These are phyloP conservation scores for Rosa chinensis DNA, from an alignment of 306 rosid species.

Conservation along the genomic window DNA sequence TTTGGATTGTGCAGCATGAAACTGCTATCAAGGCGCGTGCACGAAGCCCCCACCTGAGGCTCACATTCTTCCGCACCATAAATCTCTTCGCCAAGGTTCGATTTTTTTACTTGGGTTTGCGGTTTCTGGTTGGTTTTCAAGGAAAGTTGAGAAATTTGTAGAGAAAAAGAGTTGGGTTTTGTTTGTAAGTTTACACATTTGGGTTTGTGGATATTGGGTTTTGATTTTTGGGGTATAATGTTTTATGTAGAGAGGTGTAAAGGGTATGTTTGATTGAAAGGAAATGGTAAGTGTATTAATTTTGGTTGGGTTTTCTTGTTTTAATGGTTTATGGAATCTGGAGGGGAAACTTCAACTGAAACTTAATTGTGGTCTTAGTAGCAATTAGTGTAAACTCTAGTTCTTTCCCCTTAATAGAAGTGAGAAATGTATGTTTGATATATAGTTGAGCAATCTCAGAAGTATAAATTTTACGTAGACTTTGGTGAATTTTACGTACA, in stretches of 20 bases:
- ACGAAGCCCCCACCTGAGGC: conserved; percentile 68
- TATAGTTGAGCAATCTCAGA: background rate
- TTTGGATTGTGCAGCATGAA: conserved; percentile 87
- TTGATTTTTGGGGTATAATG: background rate
- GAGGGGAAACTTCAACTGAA: background rate
- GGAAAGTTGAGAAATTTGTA: background rate
- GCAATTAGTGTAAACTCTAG: background rate
- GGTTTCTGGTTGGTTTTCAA: conserved; percentile 8
- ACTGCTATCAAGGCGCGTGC: conserved; percentile 59
- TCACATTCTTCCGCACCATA: conserved; percentile 80
- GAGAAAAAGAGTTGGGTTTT: background rate
- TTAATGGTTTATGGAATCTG: background rate
- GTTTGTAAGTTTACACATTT: background rate
- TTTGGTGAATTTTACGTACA: background rate
- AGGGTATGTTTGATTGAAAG: background rate
- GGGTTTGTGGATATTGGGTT: background rate
- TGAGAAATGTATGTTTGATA: background rate
- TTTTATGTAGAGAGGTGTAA: background rate
- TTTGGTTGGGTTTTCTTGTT: background rate
- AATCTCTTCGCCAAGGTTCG: conserved; percentile 77
- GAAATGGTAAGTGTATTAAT: background rate
- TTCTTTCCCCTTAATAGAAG: background rate
- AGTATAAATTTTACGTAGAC: background rate
- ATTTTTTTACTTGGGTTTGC: background rate
- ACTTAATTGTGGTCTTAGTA: background rate